Percentiles rank a stretch among this genome's conserved stretches.
phyloP scores from a whole-genome alignment of 2,329 filamentous ascomycete genomes.

The Parastagonospora nodorum region DNA sequence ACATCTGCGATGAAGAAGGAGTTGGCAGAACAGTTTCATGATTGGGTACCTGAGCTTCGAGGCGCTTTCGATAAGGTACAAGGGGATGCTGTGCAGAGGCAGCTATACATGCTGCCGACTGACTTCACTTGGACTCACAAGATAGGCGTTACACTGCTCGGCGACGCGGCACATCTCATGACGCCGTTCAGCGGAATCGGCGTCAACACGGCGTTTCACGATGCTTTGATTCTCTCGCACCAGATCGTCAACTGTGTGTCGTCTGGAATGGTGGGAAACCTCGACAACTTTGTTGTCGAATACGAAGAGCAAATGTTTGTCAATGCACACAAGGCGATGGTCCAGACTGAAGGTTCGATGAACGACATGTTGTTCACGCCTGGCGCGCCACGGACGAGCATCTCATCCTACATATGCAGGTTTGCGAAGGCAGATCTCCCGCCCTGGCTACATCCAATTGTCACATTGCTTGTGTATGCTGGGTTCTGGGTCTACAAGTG shows the following conservation, averaged over 20 bases:
- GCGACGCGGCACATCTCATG: conserved; percentile 51
- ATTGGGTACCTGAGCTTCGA: conserved; percentile 37
- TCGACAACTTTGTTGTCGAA: conserved; percentile 31
- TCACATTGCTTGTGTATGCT: conserved; percentile 15
- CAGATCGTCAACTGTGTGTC: conserved; percentile 36
- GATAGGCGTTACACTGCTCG: conserved; percentile 47
- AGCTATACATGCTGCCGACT: conserved; percentile 48
- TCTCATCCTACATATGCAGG: conserved; percentile 45
- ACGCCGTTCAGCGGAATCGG: conserved; percentile 46
- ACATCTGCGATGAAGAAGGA: conserved; percentile 16
- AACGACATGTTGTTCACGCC: conserved; percentile 56
- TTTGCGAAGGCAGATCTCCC: conserved; percentile 18
- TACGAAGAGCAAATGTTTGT: conserved; percentile 49
- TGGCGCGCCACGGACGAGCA: conserved; percentile 51
- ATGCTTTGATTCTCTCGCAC: conserved; percentile 41
- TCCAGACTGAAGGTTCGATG: conserved; percentile 52
- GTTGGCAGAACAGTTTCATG: conserved; percentile 28
- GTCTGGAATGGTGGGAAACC: conserved; percentile 2
- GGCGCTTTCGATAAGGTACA: conserved; percentile 31
- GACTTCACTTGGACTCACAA: conserved; percentile 45
- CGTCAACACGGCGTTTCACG: conserved; percentile 46
- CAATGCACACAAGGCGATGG: conserved; percentile 41
- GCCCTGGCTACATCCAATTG: conserved; percentile 19
- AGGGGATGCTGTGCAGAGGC: conserved; percentile 24
- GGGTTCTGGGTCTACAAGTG: conserved; percentile 24